phyloP scores from a whole-genome alignment of 805 yeast species.

The Yarrowia yakushimensis region DNA sequence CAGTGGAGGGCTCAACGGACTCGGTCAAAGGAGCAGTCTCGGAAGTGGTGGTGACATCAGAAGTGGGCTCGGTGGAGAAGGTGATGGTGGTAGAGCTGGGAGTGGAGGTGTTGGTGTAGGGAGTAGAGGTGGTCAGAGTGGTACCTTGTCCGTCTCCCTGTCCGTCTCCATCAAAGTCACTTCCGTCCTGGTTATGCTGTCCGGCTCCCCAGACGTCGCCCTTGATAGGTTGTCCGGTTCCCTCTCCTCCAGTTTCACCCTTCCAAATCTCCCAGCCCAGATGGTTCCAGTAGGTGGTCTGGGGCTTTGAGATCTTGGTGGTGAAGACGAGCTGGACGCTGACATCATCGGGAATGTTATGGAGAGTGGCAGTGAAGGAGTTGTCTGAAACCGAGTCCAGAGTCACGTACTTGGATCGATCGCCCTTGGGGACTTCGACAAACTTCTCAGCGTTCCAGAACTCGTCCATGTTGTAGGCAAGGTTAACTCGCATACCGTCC shows the following conservation, averaged over 20 bases:
- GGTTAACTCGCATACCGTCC: not conserved
- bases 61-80: not conserved
- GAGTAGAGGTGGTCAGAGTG: not conserved
- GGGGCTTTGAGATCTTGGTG: not conserved
- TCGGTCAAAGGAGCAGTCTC: not conserved
- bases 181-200: not conserved
- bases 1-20: not conserved
- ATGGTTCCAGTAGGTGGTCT: not conserved
- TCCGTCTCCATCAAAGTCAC: constrained; percentile 5
- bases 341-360: constrained; percentile 2
- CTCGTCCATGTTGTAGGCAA: not conserved
- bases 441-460: not conserved
- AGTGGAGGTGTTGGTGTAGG: not conserved
- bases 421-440: not conserved
- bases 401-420: not conserved
- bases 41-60: not conserved
- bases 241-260: not conserved
- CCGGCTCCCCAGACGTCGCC: not conserved
- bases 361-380: not conserved
- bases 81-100: not conserved
- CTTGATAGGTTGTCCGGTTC: not conserved
- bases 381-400: not conserved
- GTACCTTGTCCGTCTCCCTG: not conserved
- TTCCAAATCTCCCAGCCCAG: not conserved
- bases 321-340: not conserved